These are phyloP conservation scores for Leishmania arabica DNA, from an alignment of 208 protist genomes.

Conservation along the genomic window DNA sequence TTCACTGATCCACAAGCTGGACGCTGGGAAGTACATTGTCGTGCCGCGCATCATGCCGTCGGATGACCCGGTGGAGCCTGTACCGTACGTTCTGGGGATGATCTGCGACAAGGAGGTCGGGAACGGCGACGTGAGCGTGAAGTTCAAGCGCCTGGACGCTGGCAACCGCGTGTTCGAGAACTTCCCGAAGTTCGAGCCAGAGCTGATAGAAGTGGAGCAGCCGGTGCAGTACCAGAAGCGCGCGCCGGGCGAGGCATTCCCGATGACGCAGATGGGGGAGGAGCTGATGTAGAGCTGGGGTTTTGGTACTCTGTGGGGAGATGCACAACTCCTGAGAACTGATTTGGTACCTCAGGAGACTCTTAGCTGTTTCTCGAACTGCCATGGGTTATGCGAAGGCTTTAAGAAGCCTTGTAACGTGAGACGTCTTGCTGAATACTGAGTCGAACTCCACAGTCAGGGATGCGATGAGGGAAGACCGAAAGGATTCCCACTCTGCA, in stretches of 20 bases:
- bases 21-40: conserved; percentile 69
- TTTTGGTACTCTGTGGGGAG: background rate
- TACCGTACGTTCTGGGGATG: conserved; percentile 64
- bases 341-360: background rate
- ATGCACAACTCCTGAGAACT: background rate
- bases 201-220: conserved; percentile 36
- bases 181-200: conserved; percentile 82
- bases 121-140: conserved; percentile 49
- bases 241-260: conserved; percentile 49
- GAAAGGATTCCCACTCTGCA: background rate
- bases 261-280: conserved; percentile 47
- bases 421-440: background rate
- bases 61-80: conserved; percentile 31
- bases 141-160: conserved; percentile 57
- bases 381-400: background rate
- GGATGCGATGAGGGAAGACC: background rate
- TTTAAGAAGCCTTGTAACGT: background rate
- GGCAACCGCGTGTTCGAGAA: conserved; percentile 81
- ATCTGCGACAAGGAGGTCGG: conserved; percentile 60
- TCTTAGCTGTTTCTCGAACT: background rate
- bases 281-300: conserved; percentile 18
- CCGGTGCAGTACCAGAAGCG: conserved; percentile 75
- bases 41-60: conserved; percentile 65
- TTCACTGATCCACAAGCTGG: conserved; percentile 69
- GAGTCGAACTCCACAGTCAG: background rate